phyloP scores from a whole-genome alignment of 225 moss, liverwort and hornwort genomes.

The Sphagnum tenellum region DNA sequence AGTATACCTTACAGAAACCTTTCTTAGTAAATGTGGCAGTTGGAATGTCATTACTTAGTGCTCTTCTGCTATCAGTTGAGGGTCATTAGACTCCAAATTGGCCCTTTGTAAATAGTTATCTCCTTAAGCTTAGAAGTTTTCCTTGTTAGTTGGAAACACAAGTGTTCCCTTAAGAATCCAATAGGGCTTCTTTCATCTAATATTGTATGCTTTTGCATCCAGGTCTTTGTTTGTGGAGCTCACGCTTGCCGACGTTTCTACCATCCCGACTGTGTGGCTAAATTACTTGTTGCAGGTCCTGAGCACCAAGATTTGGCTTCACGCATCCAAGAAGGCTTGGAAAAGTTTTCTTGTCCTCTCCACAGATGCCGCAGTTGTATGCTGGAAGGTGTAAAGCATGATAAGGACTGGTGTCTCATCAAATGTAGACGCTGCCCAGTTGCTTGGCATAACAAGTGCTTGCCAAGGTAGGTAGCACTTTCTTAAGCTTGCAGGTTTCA shows the following conservation, averaged over 20 bases:
- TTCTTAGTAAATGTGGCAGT: too few relatives aligned
- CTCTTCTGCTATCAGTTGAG: too few relatives aligned
- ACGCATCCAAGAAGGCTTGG: constrained; percentile 13
- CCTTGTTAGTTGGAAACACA: not conserved
- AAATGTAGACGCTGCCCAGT: constrained; percentile 48
- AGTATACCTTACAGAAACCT: too few relatives aligned
- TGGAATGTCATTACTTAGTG: too few relatives aligned
- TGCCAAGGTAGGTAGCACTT: constrained; percentile 22
- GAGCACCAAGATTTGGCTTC: constrained; percentile 11
- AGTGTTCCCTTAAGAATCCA: too few relatives aligned
- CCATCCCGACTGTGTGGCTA: constrained; percentile 34
- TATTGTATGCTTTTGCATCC: not conserved
- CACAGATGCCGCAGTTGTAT: constrained; percentile 35
- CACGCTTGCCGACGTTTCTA: constrained; percentile 37
- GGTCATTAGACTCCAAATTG: too few relatives aligned
- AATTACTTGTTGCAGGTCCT: constrained; percentile 25
- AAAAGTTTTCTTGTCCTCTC: constrained; percentile 26
- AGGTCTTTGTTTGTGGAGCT: constrained; percentile 37
- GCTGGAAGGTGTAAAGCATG: constrained; percentile 20
- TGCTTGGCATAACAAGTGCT: constrained; percentile 44
- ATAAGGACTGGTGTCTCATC: constrained; percentile 14
- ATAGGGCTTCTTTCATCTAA: too few relatives aligned
- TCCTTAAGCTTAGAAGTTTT: not conserved
- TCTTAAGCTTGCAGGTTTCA: too few relatives aligned
- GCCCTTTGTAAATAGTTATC: too few relatives aligned